These are phyloP conservation scores for Blastocladiella britannica DNA, from an alignment of 192 early-diverging fungal species.

Conservation along the genomic window DNA sequence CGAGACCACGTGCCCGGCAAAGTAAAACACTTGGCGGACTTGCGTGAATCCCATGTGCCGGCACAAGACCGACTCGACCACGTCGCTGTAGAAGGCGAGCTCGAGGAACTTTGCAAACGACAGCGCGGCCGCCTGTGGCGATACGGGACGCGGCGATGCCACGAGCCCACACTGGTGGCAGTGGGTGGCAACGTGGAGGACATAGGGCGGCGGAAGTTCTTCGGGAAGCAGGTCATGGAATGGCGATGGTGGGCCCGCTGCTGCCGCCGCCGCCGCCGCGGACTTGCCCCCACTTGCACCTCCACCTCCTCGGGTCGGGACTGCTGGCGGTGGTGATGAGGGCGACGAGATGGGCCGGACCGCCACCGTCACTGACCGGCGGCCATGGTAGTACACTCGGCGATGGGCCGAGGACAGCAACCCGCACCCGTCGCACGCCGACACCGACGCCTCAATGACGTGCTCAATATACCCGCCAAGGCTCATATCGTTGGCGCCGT, in stretches of 20 bases:
- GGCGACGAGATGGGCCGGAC: slow-evolving; percentile 20
- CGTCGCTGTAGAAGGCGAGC: slow-evolving; percentile 60
- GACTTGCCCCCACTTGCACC: background rate
- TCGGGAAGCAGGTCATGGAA: too few relatives aligned
- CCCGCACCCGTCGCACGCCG: slow-evolving; percentile 48
- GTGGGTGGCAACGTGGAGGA: background rate
- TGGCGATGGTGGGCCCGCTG: too few relatives aligned
- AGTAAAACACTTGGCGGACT: slow-evolving; percentile 29
- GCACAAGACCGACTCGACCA: background rate
- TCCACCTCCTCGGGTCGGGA: too few relatives aligned
- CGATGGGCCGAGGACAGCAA: slow-evolving; percentile 61
- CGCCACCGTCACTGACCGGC: slow-evolving; percentile 53
- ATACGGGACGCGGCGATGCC: slow-evolving; percentile 51
- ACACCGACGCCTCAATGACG: slow-evolving; percentile 24
- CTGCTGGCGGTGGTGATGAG: too few relatives aligned
- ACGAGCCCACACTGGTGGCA: slow-evolving; percentile 74
- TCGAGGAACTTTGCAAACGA: slow-evolving; percentile 98
- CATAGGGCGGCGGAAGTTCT: background rate
- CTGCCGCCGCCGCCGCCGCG: background rate
- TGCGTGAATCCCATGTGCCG: background rate
- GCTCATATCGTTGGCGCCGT: slow-evolving; percentile 55
- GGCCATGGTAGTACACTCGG: slow-evolving; percentile 68
- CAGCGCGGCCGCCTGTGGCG: slow-evolving; percentile 72
- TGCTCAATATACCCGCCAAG: slow-evolving; percentile 75
- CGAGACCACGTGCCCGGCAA: slow-evolving; percentile 50